A percentile compares a stretch with the other conserved stretches of the same genome.
These are phyloP conservation scores for Leptoxyphium fumago DNA, from an alignment of 2,329 filamentous ascomycete species.

Conservation along the genomic window DNA sequence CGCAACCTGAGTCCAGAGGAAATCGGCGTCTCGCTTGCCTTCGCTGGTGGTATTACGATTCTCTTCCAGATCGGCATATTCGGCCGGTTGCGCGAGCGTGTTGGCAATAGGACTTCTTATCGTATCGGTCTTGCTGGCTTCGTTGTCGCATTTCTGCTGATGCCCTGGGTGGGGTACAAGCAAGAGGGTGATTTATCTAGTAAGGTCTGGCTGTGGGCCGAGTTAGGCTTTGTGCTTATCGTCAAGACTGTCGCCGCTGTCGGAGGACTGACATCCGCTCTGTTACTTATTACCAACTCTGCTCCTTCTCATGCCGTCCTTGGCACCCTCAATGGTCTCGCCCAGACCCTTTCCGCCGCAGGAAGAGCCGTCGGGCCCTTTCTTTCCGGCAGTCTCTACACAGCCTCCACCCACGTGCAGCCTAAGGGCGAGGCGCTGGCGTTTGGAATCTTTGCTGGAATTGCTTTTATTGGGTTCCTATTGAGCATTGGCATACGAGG, in stretches of 20 bases:
- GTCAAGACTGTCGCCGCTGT: slow-evolving; percentile 85
- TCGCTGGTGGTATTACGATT: slow-evolving; percentile 75
- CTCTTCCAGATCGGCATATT: slow-evolving; percentile 81
- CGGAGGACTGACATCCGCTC: slow-evolving; percentile 74
- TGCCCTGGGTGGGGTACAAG: slow-evolving; percentile 79
- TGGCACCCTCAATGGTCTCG: slow-evolving; percentile 81
- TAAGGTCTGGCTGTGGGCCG: slow-evolving; percentile 58
- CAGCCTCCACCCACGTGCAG: slow-evolving; percentile 54
- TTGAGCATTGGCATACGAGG: slow-evolving; percentile 66
- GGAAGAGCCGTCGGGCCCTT: slow-evolving; percentile 82
- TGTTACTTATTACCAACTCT: slow-evolving; percentile 86
- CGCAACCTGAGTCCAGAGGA: slow-evolving; percentile 60
- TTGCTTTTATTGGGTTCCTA: slow-evolving; percentile 67
- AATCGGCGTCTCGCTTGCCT: slow-evolving; percentile 72
- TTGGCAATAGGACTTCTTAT: slow-evolving; percentile 81
- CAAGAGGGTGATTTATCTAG: slow-evolving; percentile 41
- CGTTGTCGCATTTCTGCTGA: slow-evolving; percentile 66
- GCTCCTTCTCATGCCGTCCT: slow-evolving; percentile 73
- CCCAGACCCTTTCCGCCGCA: slow-evolving; percentile 82
- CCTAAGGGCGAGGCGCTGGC: slow-evolving; percentile 74
- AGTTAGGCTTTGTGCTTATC: slow-evolving; percentile 67
- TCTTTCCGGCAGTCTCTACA: slow-evolving; percentile 74
- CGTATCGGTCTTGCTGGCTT: slow-evolving; percentile 64
- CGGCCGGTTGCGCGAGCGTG: slow-evolving; percentile 56
- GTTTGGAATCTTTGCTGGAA: slow-evolving; percentile 75